Percentiles rank a stretch among this genome's conserved stretches.
These are phyloP conservation scores for Aspergillus kassunensis DNA, from an alignment of 495 filamentous ascomycete genomes.

Conservation along the genomic window DNA sequence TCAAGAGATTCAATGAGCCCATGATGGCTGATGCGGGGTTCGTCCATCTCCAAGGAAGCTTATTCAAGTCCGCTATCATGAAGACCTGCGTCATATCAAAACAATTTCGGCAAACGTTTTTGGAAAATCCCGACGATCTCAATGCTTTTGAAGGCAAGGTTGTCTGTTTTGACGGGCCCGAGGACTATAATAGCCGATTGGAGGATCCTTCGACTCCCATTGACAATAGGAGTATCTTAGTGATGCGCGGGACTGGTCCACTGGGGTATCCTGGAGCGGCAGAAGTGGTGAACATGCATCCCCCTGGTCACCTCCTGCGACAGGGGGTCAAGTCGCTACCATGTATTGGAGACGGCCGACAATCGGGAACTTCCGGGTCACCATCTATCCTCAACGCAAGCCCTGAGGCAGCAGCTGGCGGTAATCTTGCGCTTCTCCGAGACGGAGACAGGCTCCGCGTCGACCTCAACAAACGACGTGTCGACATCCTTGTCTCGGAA, in stretches of 20 bases:
- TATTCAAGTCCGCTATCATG: constrained; percentile 56
- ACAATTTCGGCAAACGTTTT: constrained; percentile 42
- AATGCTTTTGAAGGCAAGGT: constrained; percentile 51
- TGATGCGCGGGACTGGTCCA: constrained; percentile 53
- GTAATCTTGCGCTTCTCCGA: constrained; percentile 50
- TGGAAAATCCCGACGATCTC: constrained; percentile 47
- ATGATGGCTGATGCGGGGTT: constrained; percentile 49
- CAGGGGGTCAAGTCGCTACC: constrained; percentile 47
- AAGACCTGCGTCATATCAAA: constrained; percentile 53
- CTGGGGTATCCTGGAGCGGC: constrained; percentile 52
- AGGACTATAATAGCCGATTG: constrained; percentile 47
- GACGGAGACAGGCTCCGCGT: constrained; percentile 55
- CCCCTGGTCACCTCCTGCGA: constrained; percentile 43
- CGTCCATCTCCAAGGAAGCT: constrained; percentile 45
- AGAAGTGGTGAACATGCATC: constrained; percentile 57
- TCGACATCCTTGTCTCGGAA: constrained; percentile 50
- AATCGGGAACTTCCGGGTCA: constrained; percentile 53
- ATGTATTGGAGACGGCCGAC: constrained; percentile 53
- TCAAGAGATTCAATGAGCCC: constrained; percentile 42
- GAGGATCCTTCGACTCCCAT: constrained; percentile 44
- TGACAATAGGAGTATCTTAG: constrained; percentile 46
- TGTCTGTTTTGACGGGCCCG: constrained; percentile 51
- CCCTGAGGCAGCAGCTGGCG: constrained; percentile 58
- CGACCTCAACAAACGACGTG: constrained; percentile 49
- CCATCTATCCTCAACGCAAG: constrained; percentile 54